Conservation (phyloP, 176 grass and related monocot genomes). For the bread wheat (Triticum aestivum) region IWGSC_CS_RefSeq_v2.1 NC_057798.1:106865575-106866074, state of each 20-base stretch:
- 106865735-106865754: neutral
- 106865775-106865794: neutral
- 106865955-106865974: slow-evolving; percentile 66
- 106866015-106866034: slow-evolving; percentile 40
- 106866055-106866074: slow-evolving; percentile 55
- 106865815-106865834: neutral
- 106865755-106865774: neutral
- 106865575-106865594: neutral
- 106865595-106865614: neutral
- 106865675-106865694: neutral
- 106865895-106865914: slow-evolving; percentile 59
- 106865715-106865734: neutral
- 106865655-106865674: neutral
- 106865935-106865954: slow-evolving; percentile 66
- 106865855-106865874: neutral
- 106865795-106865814: neutral
- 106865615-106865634: neutral
- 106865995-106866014: slow-evolving; percentile 35
- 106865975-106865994: slow-evolving; percentile 76
- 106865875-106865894: neutral
- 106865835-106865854: neutral
- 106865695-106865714: neutral
- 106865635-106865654: neutral
- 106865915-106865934: slow-evolving; percentile 90
- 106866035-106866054: slow-evolving; percentile 65